Evolutionary conservation across 192 early-diverging fungal species (phyloP).

Genomic region (Coemansia sp.): DNA sequence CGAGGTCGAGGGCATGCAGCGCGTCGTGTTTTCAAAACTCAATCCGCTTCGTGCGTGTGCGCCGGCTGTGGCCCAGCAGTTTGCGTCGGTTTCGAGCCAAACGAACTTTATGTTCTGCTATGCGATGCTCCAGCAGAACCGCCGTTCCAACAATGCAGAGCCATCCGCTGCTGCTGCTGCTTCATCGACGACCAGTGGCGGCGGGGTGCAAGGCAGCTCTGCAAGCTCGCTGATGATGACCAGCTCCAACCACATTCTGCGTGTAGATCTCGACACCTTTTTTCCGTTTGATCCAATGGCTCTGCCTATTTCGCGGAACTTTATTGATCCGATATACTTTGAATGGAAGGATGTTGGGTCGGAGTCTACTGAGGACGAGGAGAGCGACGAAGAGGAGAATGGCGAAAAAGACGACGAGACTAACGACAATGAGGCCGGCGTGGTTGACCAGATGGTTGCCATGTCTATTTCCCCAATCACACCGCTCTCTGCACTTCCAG

Average conservation of each 20-base stretch:
- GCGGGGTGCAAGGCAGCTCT: slow-evolving; percentile 11
- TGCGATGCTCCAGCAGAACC: slow-evolving; percentile 69
- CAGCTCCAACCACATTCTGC: slow-evolving; percentile 27
- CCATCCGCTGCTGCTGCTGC: neutral
- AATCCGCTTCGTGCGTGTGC: slow-evolving; percentile 80
- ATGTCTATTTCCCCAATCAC: slow-evolving; percentile 49
- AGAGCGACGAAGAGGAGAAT: slow-evolving; percentile 59
- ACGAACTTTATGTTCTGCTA: slow-evolving; percentile 87
- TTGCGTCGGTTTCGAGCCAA: slow-evolving; percentile 76
- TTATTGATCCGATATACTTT: slow-evolving; percentile 71
- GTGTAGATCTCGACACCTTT: slow-evolving; percentile 68
- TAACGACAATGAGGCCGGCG: slow-evolving; percentile 47
- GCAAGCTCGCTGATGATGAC: neutral
- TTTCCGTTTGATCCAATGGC: slow-evolving; percentile 95
- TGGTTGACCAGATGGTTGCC: slow-evolving; percentile 38
- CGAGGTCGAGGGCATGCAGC: slow-evolving; percentile 68
- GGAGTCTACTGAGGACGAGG: slow-evolving; percentile 56
- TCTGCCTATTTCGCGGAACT: slow-evolving; percentile 68
- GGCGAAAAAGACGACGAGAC: slow-evolving; percentile 55
- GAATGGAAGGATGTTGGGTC: slow-evolving; percentile 74
- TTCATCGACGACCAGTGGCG: neutral
- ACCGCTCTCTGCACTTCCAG: slow-evolving; percentile 26
- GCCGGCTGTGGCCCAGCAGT: slow-evolving; percentile 77
- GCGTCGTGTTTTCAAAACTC: slow-evolving; percentile 73
- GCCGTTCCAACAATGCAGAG: slow-evolving; percentile 17